A percentile compares a stretch with the other conserved stretches of the same genome.
phyloP scores from a whole-genome alignment of 805 yeast genomes.

The Candida michaelii region DNA sequence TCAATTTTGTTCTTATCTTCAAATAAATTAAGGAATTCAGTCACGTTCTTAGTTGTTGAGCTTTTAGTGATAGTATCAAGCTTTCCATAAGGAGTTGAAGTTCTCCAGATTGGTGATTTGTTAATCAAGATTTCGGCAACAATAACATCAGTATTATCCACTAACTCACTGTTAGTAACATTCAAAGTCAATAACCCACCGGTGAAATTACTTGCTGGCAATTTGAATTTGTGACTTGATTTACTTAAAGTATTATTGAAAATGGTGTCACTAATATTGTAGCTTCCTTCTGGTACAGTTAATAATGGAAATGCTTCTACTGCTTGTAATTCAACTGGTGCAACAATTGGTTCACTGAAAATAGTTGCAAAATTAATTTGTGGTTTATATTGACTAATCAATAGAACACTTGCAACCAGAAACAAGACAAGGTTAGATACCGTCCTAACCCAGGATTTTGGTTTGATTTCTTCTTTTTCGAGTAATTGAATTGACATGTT shows the following conservation, averaged over 20 bases:
- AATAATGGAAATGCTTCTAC: slow-evolving; percentile 14
- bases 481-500: slow-evolving; percentile 13
- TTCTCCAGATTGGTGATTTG: slow-evolving; percentile 27
- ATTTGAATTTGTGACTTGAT: slow-evolving; percentile 11
- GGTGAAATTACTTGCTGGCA: slow-evolving; percentile 19
- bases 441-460: slow-evolving; percentile 3
- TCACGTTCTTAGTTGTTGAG: slow-evolving; percentile 24
- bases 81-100: slow-evolving; percentile 23
- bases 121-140: slow-evolving; percentile 25
- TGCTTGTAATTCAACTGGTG: slow-evolving; percentile 10
- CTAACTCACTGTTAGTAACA: slow-evolving; percentile 20
- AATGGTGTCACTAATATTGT: slow-evolving; percentile 5
- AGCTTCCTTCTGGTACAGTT: slow-evolving; percentile 4
- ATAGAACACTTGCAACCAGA: neutral
- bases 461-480: slow-evolving; percentile 10
- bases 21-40: slow-evolving; percentile 25
- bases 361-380: neutral
- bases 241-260: slow-evolving; percentile 12
- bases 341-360: neutral
- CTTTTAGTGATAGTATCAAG: slow-evolving; percentile 17
- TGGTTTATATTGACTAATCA: neutral
- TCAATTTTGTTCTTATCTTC: slow-evolving; percentile 12
- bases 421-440: neutral
- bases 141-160: slow-evolving; percentile 16
- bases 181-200: slow-evolving; percentile 27